Conservation (phyloP, 441 rosid species). For the Syzygium malaccense region DNA sequence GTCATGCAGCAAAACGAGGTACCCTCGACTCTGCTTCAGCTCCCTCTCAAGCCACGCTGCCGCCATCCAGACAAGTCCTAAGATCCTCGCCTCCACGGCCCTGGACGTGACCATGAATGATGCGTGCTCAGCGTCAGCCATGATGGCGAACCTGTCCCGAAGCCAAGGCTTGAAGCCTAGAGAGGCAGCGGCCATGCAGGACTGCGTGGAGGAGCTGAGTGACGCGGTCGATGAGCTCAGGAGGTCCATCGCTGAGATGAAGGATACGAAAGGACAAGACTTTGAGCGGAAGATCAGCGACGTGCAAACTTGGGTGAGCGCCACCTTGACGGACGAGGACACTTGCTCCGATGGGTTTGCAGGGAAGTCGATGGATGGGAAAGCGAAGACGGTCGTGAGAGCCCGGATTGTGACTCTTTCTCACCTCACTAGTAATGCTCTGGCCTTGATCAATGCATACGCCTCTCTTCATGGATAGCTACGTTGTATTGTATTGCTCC, state of each 20-base stretch:
- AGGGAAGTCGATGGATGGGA: conserved; percentile 34
- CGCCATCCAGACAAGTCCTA: conserved; percentile 58
- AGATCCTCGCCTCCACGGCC: conserved; percentile 56
- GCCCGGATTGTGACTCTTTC: conserved; percentile 34
- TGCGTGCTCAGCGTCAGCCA: not conserved
- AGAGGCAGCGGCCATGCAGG: conserved; percentile 37
- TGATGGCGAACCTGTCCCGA: conserved; percentile 2
- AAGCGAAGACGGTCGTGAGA: conserved; percentile 33
- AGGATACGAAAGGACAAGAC: conserved; percentile 20
- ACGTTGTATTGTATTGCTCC: not conserved
- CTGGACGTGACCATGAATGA: conserved; percentile 17
- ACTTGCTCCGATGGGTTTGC: conserved; percentile 67
- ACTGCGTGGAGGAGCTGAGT: conserved; percentile 39
- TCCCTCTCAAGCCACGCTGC: conserved; percentile 51
- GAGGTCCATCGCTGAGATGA: conserved; percentile 49
- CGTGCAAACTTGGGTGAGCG: conserved; percentile 72
- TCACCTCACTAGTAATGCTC: conserved; percentile 71
- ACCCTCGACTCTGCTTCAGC: conserved; percentile 53
- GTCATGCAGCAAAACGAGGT: conserved; percentile 53
- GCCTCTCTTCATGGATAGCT: conserved; percentile 43
- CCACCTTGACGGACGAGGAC: conserved; percentile 58
- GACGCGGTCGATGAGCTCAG: conserved; percentile 44
- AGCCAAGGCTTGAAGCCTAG: conserved; percentile 17
- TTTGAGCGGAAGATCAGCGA: conserved; percentile 34
- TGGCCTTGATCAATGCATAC: conserved; percentile 56